These are phyloP conservation scores for Luzula sylvatica DNA, from an alignment of 176 grass and related monocot genomes.

Conservation along the genomic window DNA sequence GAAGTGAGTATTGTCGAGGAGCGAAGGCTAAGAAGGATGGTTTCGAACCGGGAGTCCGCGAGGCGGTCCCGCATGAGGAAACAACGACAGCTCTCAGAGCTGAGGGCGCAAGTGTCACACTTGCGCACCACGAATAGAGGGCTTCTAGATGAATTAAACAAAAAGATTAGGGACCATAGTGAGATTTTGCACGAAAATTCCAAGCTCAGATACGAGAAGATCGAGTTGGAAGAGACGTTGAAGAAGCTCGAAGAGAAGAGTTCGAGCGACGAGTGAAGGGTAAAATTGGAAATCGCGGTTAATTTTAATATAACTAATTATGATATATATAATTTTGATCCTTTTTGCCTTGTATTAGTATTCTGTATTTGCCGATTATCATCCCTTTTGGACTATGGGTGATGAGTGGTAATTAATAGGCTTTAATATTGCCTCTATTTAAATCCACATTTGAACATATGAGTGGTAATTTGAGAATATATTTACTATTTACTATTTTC, in stretches of 20 bases:
- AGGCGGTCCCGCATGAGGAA: conserved; percentile 86
- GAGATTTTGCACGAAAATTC: conserved; percentile 40
- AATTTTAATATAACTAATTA: conserved; percentile 12
- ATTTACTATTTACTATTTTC: no score
- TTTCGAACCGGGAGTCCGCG: conserved; percentile 90
- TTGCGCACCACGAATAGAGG: conserved; percentile 46
- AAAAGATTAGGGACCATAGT: conserved; percentile 29
- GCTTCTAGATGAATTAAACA: conserved; percentile 71
- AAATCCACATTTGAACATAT: conserved; percentile 6
- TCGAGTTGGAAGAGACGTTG: conserved; percentile 47
- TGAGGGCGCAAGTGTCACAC: conserved; percentile 50
- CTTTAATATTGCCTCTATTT: background rate
- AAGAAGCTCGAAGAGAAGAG: conserved; percentile 20
- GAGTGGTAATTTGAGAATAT: conserved; percentile 7
- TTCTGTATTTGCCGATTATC: conserved; percentile 14
- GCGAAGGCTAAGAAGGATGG: conserved; percentile 67
- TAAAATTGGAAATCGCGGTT: background rate
- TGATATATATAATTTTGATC: background rate
- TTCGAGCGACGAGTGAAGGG: conserved; percentile 1
- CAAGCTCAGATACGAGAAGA: conserved; percentile 33
- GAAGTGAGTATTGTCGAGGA: conserved; percentile 33
- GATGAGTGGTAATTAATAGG: conserved; percentile 16
- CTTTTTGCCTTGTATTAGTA: background rate
- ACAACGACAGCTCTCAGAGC: conserved; percentile 72
- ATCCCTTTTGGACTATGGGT: conserved; percentile 13